Percentiles rank a stretch among this genome's conserved stretches.
Evolutionary conservation across 768 basidiomycete species (phyloP).

Genomic region (Coprinopsis sp.): DNA sequence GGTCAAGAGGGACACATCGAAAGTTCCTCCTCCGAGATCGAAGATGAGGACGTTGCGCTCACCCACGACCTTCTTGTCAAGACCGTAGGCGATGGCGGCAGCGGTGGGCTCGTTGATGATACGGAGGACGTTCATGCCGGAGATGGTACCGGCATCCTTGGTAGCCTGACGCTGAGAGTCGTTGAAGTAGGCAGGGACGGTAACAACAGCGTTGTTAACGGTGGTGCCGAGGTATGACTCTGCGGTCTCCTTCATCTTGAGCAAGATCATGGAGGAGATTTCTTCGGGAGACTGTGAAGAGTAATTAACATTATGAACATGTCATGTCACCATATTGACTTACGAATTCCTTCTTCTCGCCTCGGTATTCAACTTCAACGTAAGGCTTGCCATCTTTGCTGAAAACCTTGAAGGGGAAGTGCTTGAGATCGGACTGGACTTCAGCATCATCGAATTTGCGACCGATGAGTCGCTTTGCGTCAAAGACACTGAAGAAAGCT

Average conservation of each 20-base stretch:
- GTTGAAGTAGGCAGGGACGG: constrained; percentile 98
- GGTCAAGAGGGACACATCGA: constrained; percentile 94
- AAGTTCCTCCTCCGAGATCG: constrained; percentile 97
- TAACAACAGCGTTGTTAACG: constrained; percentile 89
- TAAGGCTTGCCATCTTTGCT: constrained; percentile 86
- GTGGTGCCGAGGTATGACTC: constrained; percentile 90
- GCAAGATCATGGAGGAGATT: constrained; percentile 95
- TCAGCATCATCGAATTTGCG: constrained; percentile 84
- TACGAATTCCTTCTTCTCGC: constrained; percentile 91
- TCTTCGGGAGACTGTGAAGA: constrained; percentile 81
- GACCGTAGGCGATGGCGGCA: constrained; percentile 97
- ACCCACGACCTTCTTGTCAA: constrained; percentile 87
- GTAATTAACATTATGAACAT: constrained; percentile 19
- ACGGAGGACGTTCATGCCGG: constrained; percentile 93
- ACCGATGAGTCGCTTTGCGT: constrained; percentile 97
- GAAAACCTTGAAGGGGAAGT: constrained; percentile 93
- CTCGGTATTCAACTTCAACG: constrained; percentile 86
- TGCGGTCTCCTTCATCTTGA: constrained; percentile 98
- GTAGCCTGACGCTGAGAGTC: constrained; percentile 98
- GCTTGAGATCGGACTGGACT: constrained; percentile 79
- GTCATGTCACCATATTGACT: constrained; percentile 26
- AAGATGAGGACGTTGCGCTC: constrained; percentile 98
- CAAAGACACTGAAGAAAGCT: constrained; percentile 68
- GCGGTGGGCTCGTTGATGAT: constrained; percentile 99
- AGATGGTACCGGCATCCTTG: constrained; percentile 94